phyloP scores from a whole-genome alignment of 805 yeast species.

The Zygosaccharomyces gambellarensis region DNA sequence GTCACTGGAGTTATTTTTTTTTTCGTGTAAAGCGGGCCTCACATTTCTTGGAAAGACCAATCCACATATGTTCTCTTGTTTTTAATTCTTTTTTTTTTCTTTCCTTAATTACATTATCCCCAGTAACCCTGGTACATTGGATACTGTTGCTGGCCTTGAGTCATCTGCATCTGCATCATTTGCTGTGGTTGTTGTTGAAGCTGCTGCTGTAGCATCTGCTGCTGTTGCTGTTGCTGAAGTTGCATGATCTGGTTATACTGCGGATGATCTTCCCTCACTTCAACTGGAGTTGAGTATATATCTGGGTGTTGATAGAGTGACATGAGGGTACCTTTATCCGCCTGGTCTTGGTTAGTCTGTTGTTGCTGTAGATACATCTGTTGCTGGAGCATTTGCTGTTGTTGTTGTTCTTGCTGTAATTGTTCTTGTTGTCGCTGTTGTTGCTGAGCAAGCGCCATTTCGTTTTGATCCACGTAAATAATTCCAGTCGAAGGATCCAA shows the following conservation, averaged over 20 bases:
- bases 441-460: slow-evolving; percentile 38
- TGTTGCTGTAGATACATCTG: slow-evolving; percentile 6
- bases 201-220: slow-evolving; percentile 12
- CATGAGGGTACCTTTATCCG: slow-evolving; percentile 24
- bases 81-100: no score
- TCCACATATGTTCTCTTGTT: no score
- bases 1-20: no score
- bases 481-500: slow-evolving; percentile 69
- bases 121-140: slow-evolving; percentile 16
- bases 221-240: slow-evolving; percentile 28
- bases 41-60: no score
- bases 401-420: slow-evolving; percentile 16
- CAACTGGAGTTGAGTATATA: slow-evolving; percentile 29
- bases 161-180: slow-evolving; percentile 14
- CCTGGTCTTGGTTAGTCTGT: slow-evolving; percentile 17
- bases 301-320: slow-evolving; percentile 30
- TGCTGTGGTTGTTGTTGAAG: slow-evolving; percentile 14
- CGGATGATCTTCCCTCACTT: slow-evolving; percentile 27
- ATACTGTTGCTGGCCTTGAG: slow-evolving; percentile 16
- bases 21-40: no score
- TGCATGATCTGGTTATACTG: slow-evolving; percentile 27
- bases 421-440: slow-evolving; percentile 15
- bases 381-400: slow-evolving; percentile 7
- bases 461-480: slow-evolving; percentile 62
- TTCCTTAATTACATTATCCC: not conserved